phyloP scores from a whole-genome alignment of 805 yeast genomes.

The Wickerhamia fluorescens region DNA sequence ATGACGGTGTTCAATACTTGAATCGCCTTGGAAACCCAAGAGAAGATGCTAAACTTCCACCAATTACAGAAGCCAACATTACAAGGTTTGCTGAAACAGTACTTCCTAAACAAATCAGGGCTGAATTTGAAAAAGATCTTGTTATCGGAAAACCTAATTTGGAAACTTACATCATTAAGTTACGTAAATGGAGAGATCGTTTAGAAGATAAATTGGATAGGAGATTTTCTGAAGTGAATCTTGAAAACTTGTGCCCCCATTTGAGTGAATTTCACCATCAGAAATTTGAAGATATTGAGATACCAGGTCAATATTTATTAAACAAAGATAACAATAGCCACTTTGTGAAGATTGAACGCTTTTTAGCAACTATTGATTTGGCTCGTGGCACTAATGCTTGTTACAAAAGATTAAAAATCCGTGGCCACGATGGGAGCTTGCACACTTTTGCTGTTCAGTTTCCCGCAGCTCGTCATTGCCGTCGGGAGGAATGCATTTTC shows the following conservation, averaged over 20 bases:
- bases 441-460: slow-evolving; percentile 95
- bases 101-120: slow-evolving; percentile 77
- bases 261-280: slow-evolving; percentile 96
- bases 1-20: slow-evolving; percentile 88
- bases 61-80: slow-evolving; percentile 84
- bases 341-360: slow-evolving; percentile 88
- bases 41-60: slow-evolving; percentile 82
- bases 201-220: slow-evolving; percentile 88
- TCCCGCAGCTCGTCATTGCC: slow-evolving; percentile 95
- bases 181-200: slow-evolving; percentile 89
- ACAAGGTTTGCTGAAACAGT: slow-evolving; percentile 89
- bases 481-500: slow-evolving; percentile 91
- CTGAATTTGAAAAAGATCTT: slow-evolving; percentile 88
- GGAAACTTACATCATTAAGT: slow-evolving; percentile 74
- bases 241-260: slow-evolving; percentile 91
- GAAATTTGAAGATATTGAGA: slow-evolving; percentile 93
- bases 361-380: slow-evolving; percentile 80
- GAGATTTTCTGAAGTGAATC: slow-evolving; percentile 66
- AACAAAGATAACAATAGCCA: slow-evolving; percentile 85
- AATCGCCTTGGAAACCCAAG: slow-evolving; percentile 82
- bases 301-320: slow-evolving; percentile 92
- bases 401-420: slow-evolving; percentile 77
- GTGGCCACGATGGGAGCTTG: slow-evolving; percentile 89
- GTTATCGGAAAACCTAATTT: slow-evolving; percentile 81
- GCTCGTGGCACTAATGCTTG: slow-evolving; percentile 89